These are phyloP conservation scores for Neoscytalidium dimidiatum DNA, from an alignment of 2,329 filamentous ascomycete genomes.

Conservation along the genomic window DNA sequence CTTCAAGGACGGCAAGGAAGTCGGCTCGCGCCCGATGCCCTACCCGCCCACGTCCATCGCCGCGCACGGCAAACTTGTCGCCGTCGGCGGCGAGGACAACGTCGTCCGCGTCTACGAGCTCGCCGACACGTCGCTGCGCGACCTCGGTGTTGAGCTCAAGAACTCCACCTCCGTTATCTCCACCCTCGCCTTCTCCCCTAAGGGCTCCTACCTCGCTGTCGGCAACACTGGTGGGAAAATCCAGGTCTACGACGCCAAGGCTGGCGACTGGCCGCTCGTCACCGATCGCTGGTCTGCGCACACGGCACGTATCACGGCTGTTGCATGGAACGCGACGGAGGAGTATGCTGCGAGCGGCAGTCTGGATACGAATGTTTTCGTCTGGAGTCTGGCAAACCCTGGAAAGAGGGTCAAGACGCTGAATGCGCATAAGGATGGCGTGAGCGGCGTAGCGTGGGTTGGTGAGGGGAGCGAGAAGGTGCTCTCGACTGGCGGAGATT, in stretches of 20 bases:
- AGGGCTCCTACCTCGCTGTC: constrained; percentile 76
- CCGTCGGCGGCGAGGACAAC: constrained; percentile 75
- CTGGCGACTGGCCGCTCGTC: constrained; percentile 67
- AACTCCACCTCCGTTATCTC: constrained; percentile 74
- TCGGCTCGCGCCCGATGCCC: constrained; percentile 61
- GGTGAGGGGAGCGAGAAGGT: constrained; percentile 54
- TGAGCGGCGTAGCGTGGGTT: constrained; percentile 85
- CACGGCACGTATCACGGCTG: constrained; percentile 65
- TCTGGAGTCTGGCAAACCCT: constrained; percentile 85
- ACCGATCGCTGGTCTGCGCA: constrained; percentile 79
- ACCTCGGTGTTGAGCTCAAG: constrained; percentile 57
- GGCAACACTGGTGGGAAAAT: constrained; percentile 88
- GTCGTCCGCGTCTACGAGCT: constrained; percentile 73
- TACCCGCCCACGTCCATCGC: constrained; percentile 73
- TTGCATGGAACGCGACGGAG: constrained; percentile 72
- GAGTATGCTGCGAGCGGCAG: constrained; percentile 81
- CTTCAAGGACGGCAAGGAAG: constrained; percentile 53
- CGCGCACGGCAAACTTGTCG: constrained; percentile 63
- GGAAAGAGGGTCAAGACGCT: constrained; percentile 79
- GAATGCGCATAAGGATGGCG: constrained; percentile 95
- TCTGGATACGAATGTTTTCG: constrained; percentile 87
- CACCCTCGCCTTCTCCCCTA: constrained; percentile 77
- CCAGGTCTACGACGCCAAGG: constrained; percentile 66
- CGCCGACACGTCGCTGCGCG: constrained; percentile 56
- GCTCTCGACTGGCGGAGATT: constrained; percentile 82